Evolutionary conservation across 2,329 filamentous ascomycete species (phyloP).

Genomic region (Ophiognomonia clavigignenti-juglandacearum): DNA sequence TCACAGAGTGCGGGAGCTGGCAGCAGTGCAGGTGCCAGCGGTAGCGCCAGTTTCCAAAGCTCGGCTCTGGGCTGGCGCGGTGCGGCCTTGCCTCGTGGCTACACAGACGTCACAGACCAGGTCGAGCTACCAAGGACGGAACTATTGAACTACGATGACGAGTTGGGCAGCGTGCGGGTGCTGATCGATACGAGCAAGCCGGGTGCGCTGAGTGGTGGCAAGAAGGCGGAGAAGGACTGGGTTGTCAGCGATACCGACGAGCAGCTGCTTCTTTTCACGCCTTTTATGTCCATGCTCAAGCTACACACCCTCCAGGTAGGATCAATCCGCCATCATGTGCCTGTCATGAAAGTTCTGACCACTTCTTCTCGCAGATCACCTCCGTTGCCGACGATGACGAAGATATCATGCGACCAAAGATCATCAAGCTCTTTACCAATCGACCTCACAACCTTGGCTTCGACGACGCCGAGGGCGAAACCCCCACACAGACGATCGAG

Average conservation of each 20-base stretch:
- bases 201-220: slow-evolving; percentile 54
- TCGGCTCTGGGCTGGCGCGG: slow-evolving; percentile 63
- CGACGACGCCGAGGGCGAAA: slow-evolving; percentile 84
- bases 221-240: slow-evolving; percentile 66
- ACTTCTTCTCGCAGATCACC: slow-evolving; percentile 61
- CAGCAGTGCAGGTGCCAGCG: slow-evolving; percentile 35
- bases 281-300: slow-evolving; percentile 84
- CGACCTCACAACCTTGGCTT: slow-evolving; percentile 87
- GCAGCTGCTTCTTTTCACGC: slow-evolving; percentile 88
- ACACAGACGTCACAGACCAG: slow-evolving; percentile 76
- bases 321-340: not conserved
- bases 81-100: slow-evolving; percentile 70
- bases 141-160: slow-evolving; percentile 79
- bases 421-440: slow-evolving; percentile 83
- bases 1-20: slow-evolving; percentile 50
- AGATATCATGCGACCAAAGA: slow-evolving; percentile 72
- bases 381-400: slow-evolving; percentile 66
- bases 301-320: slow-evolving; percentile 72
- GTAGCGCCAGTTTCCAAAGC: slow-evolving; percentile 35
- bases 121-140: slow-evolving; percentile 78
- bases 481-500: slow-evolving; percentile 74
- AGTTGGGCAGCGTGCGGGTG: slow-evolving; percentile 65
- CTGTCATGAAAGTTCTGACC: not conserved
- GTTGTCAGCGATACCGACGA: slow-evolving; percentile 96
- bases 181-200: slow-evolving; percentile 71